These are phyloP conservation scores for Hortaea werneckii DNA, from an alignment of 2,329 filamentous ascomycete species.

Conservation along the genomic window DNA sequence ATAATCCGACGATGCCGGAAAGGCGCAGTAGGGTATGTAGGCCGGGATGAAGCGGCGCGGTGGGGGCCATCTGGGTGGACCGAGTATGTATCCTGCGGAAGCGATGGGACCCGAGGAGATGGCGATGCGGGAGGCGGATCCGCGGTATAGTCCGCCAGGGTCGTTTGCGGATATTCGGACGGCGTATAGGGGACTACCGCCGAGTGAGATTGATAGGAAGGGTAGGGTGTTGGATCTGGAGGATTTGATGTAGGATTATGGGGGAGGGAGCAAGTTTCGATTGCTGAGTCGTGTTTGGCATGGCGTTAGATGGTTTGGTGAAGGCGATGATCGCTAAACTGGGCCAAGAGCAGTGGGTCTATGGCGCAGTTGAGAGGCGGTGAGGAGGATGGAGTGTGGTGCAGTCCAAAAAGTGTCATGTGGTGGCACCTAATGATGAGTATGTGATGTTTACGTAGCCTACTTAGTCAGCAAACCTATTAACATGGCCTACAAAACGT, in stretches of 20 bases:
- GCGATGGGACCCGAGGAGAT: background rate
- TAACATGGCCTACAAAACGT: no score
- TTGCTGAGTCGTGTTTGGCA: background rate
- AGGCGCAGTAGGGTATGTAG: slow-evolving; percentile 2
- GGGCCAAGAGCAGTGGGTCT: no score
- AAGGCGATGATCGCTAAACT: no score
- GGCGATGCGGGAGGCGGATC: background rate
- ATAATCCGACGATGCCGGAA: slow-evolving; percentile 9
- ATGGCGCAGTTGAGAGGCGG: no score
- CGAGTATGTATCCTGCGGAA: slow-evolving; percentile 3
- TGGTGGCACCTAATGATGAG: no score
- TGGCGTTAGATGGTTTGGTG: background rate
- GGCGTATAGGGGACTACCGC: no score
- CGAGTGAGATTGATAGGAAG: no score
- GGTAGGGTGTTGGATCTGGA: background rate
- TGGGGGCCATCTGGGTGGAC: slow-evolving; percentile 1
- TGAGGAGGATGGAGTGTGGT: no score
- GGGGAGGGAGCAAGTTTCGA: background rate
- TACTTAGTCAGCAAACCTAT: no score
- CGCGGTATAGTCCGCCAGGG: slow-evolving; percentile 1
- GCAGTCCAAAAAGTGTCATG: no score
- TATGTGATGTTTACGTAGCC: no score
- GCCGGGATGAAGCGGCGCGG: background rate
- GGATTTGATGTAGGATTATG: background rate
- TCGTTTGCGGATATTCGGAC: background rate